phyloP scores from a whole-genome alignment of 805 yeast species.

The Barnettozyma californica region DNA sequence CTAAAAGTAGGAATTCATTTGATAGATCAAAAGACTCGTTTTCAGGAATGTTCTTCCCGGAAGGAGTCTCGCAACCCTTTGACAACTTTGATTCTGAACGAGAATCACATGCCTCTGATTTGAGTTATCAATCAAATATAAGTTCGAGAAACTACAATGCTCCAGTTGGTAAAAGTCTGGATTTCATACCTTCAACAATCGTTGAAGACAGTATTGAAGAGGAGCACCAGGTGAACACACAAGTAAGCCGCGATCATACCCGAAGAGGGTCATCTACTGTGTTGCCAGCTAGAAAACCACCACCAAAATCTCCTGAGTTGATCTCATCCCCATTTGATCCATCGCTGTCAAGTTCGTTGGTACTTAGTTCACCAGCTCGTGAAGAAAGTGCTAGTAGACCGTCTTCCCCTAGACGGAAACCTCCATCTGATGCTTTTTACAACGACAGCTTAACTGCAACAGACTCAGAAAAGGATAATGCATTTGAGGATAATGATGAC shows the following conservation, averaged over 20 bases:
- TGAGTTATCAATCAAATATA: slow-evolving; percentile 4
- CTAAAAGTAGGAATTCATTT: not conserved
- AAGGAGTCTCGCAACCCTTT: not conserved
- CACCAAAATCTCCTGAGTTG: slow-evolving; percentile 19
- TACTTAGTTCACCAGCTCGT: not conserved
- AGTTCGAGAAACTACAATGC: not conserved
- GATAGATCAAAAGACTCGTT: slow-evolving; percentile 1
- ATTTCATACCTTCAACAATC: slow-evolving; percentile 5
- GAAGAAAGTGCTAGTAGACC: slow-evolving; percentile 7
- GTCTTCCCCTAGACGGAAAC: slow-evolving; percentile 22
- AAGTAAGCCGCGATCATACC: not conserved
- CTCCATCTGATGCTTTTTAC: slow-evolving; percentile 17
- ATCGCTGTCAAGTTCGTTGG: not conserved
- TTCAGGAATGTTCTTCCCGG: not conserved
- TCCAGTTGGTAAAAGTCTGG: not conserved
- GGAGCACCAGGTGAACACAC: not conserved
- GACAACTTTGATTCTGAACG: not conserved
- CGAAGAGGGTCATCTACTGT: not conserved
- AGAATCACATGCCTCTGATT: slow-evolving; percentile 1
- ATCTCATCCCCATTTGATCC: not conserved
- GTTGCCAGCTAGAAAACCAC: slow-evolving; percentile 19
- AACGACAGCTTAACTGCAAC: not conserved
- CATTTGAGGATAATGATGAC: slow-evolving; percentile 5
- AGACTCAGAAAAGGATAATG: slow-evolving; percentile 1
- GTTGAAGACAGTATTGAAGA: slow-evolving; percentile 1